Base-by-base conservation (phyloP, 2,329 filamentous ascomycete genomes). In the Geosmithia putterillii region DNA sequence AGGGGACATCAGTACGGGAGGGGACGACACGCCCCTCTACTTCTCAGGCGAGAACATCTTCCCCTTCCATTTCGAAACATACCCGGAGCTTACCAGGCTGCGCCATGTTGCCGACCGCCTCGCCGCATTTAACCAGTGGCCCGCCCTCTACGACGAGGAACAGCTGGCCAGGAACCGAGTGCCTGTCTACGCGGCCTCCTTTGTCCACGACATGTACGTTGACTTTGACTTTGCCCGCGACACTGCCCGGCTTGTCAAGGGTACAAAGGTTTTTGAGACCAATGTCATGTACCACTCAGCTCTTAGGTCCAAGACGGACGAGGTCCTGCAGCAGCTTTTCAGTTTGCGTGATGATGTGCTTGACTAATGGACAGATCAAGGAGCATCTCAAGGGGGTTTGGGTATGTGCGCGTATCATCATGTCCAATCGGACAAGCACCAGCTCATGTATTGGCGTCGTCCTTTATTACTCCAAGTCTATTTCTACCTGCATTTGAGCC, bases 1-100 rank as follows among this genome's bases (percentile, higher is more conserved):
- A 9, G 15, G 15, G 23, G 54, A 48, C 32, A 50, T 52, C 23
- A 48, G 52, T 4, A 49, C 52, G 2, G 46, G 48, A 17, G 50
- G 50, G 8, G 57, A 57, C 1, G 59, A 66, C 6, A 57, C 64
- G 2, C 80, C 81, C 0, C 66, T 92, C 19, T 84, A 75, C 60
- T 94, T 95, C 64, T 87, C 86, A 0, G 88, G 89, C 46, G 90
- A 96, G 65, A 95, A 95, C 87, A 76, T 95, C 42, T 95, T 80
- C 58, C 82, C 84, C 1, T 83, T 85, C 61, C 84, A 89, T 71
- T 89, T 95, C 51, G 78, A 88, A 34, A 81, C 81, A 15, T 90
- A 86, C 54, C 69, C 77, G 1, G 87, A 94, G 59, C 75, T 96
- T 18, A 65, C 65, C n/a, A 67, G 76, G 45, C 62, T 96, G 40